Evolutionary conservation across 2,329 filamentous ascomycete genomes (phyloP).

Genomic region (Proliferodiscus dingleyae): DNA sequence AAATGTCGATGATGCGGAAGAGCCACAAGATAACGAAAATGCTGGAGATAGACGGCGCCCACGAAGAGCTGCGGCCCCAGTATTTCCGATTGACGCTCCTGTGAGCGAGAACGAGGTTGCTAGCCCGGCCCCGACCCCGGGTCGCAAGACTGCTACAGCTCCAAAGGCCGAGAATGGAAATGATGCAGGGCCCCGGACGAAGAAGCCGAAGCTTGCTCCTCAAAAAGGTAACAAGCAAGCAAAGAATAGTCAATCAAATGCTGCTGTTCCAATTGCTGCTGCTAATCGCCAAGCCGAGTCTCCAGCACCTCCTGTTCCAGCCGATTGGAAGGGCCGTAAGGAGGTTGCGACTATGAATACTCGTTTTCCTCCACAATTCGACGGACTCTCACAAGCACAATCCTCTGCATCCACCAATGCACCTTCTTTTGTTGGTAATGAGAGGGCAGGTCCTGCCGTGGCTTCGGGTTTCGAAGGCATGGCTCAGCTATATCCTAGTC

Average conservation of each 20-base stretch:
- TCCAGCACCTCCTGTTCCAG: constrained; percentile 18
- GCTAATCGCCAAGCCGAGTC: constrained; percentile 17
- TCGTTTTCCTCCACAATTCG: constrained; percentile 24
- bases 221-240: constrained; percentile 29
- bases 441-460: constrained; percentile 16
- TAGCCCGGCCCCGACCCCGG: constrained; percentile 53
- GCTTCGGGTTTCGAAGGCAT: constrained; percentile 19
- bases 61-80: constrained; percentile 61
- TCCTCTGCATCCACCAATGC: constrained; percentile 14
- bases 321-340: constrained; percentile 20
- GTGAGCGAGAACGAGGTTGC: constrained; percentile 55
- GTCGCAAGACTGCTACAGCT: constrained; percentile 42
- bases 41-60: constrained; percentile 53
- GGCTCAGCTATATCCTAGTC: constrained; percentile 14
- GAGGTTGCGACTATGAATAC: constrained; percentile 11
- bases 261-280: constrained; percentile 22
- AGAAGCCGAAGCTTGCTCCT: constrained; percentile 27
- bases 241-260: constrained; percentile 28
- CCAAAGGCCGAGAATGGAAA: constrained; percentile 39
- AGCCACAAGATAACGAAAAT: constrained; percentile 47
- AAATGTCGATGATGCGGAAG: constrained; percentile 37
- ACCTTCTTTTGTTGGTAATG: constrained; percentile 18
- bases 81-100: constrained; percentile 62
- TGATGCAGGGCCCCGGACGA: constrained; percentile 36
- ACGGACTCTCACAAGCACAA: constrained; percentile 14